Evolutionary conservation across 1,284 basidiomycete genomes (phyloP).

Genomic region (Leccinum fallax): DNA sequence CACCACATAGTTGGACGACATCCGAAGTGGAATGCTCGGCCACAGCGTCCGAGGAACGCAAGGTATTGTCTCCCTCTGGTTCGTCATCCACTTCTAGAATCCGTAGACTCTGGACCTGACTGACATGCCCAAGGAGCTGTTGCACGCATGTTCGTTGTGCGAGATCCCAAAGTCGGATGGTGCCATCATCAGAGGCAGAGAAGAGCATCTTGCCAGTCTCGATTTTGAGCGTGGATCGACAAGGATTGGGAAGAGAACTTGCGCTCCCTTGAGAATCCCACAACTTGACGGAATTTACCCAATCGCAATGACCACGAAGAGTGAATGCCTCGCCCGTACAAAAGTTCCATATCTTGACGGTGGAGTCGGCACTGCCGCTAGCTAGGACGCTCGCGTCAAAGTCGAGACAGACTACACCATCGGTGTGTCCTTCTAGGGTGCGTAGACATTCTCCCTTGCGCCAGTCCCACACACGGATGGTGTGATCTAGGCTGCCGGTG

Average conservation of each 20-base stretch:
- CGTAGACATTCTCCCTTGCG: constrained; percentile 88
- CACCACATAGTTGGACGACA: constrained; percentile 14
- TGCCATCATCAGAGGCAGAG: constrained; percentile 94
- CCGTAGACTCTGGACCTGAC: constrained; percentile 92
- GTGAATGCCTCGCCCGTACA: constrained; percentile 91
- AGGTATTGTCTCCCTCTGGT: constrained; percentile 36
- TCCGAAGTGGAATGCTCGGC: constrained; percentile 22
- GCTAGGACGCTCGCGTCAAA: constrained; percentile 94
- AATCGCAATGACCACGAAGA: constrained; percentile 90
- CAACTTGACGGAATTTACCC: constrained; percentile 94
- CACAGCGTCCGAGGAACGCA: constrained; percentile 9
- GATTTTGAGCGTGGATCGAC: constrained; percentile 46
- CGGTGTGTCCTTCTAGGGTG: constrained; percentile 87
- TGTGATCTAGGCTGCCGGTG: constrained; percentile 96
- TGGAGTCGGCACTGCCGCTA: constrained; percentile 87
- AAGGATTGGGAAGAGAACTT: constrained; percentile 40
- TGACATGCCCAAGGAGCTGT: constrained; percentile 89
- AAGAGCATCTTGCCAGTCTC: constrained; percentile 92
- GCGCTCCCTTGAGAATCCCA: constrained; percentile 77
- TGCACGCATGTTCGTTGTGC: constrained; percentile 79
- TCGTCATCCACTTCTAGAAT: constrained; percentile 67
- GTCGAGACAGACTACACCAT: constrained; percentile 90
- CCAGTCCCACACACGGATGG: constrained; percentile 98
- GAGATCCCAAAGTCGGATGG: constrained; percentile 95
- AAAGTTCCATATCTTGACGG: constrained; percentile 96